A percentile compares a stretch with the other conserved stretches of the same genome.
These are phyloP conservation scores for Chlorella sp. DNA, from an alignment of 139 green algal species.

Conservation along the genomic window DNA sequence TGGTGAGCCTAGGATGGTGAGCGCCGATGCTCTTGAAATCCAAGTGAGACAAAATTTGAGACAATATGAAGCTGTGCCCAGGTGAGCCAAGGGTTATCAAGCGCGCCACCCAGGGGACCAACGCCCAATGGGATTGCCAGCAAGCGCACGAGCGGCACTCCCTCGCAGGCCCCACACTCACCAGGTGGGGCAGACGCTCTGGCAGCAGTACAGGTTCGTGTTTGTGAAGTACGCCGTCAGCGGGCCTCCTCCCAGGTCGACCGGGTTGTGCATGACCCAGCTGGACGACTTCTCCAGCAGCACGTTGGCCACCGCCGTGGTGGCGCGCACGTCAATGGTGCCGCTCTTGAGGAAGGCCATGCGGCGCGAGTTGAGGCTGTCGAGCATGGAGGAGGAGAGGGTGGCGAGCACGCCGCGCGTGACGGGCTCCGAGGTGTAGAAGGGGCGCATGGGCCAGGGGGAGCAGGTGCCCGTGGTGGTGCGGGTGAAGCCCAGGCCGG, in stretches of 20 bases:
- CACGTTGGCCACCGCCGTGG: too few species aligned
- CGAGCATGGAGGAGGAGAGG: background rate
- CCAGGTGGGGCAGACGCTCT: background rate
- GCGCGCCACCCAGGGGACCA: too few species aligned
- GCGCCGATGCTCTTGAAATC: too few species aligned
- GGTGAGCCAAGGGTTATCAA: too few species aligned
- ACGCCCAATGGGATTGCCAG: too few species aligned
- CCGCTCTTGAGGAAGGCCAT: background rate
- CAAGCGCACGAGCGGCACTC: too few species aligned
- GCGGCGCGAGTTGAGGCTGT: background rate
- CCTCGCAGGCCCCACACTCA: too few species aligned
- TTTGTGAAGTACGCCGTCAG: background rate
- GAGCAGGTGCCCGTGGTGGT: background rate
- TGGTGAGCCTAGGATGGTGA: too few species aligned
- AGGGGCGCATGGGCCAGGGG: background rate
- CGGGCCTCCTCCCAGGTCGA: background rate
- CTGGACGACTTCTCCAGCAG: background rate
- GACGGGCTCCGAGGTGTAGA: background rate
- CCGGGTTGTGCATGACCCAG: background rate
- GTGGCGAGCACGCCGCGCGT: background rate
- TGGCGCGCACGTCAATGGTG: background rate
- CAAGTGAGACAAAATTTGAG: too few species aligned
- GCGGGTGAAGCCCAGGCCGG: background rate
- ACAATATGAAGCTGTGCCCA: too few species aligned
- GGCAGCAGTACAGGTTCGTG: slow-evolving; percentile 3